Evolutionary conservation across 2,329 filamentous ascomycete genomes (phyloP), one percentile per base, ranked within the genome.

Genomic region (Epichloe coenophiala): DNA sequence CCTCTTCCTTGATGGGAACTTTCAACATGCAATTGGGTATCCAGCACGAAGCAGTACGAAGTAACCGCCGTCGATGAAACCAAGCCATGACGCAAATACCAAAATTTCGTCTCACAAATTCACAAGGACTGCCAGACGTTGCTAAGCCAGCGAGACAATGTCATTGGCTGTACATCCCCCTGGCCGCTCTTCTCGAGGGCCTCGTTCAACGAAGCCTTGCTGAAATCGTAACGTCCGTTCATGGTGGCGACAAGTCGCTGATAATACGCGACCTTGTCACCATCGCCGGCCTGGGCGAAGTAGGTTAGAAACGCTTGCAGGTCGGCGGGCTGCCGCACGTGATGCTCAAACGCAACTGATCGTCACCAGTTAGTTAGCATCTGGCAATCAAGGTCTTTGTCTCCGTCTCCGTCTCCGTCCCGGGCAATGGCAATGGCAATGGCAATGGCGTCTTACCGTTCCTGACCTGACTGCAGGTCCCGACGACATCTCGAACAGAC

Each of bases 141-240:
- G 15, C 51, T 62, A 38, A 84, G 60, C 80, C 80, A 84, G 42
- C 72, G 65, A 51, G 68, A 66, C 57, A 84, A 80, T 2, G 59
- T 65, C 51, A 71, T 65, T 0, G 79, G 75, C 44, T 68, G 68
- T 12, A 81, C 52, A 38, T 69, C 61, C 12, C 12, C 67, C 4
- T 63, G 56, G 4, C 64, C 55, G 54, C 56, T 65, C 13, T 57
- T 60, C 31, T 64, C 59, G 42, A 77, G 60, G 3, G 70, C 58
- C 2, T 71, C 68, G 61, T 86, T 85, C 49, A 88, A 66, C 54
- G 80, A 83, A 1, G 78, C 66, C 12, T 74, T 67, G 3, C 69
- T 67, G 57, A 85, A 84, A 55, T 82, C 78, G 59, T 86, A 88
- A 8, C 80, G 75, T 2, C 83, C 80, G 54, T 84, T 77, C 17